Evolutionary conservation across 345 rosid species (phyloP), one percentile per base, ranked within the genome.

Genomic region (Linum lewisii): DNA sequence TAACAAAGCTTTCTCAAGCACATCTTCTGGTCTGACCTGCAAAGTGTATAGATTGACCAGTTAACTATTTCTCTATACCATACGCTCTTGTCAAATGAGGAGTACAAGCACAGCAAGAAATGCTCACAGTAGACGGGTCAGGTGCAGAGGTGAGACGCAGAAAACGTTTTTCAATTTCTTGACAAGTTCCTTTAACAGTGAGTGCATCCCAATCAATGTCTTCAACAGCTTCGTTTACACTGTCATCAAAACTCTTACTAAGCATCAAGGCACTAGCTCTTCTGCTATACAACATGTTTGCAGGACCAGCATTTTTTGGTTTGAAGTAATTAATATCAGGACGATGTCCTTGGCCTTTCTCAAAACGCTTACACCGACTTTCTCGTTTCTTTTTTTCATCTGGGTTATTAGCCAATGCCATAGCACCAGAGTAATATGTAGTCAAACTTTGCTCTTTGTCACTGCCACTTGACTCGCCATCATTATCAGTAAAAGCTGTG

Each of bases 141-240:
- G 97, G 99, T 44, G 96, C 97, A 68, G 96, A 94, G 72, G 99
- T 94, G 61, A 94, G 97, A 32, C 97, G 99, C 78, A 94, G 72
- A 81, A 87, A 94, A 54, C 88, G 96, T 76, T 90, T 94, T 78
- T 87, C 99, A 60, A 94, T 84, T 72, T 90, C 96, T 66, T 87
- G 96, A 76, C 97, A 80, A 59, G 96, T 85, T 65, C 99, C 99
- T 73, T 81, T 87, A 56, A 94, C 92, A 66, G 97, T 94, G 16
- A 87, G 74, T 44, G 99, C 86, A 80, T 94, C 95, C 97, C 99
- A 94, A 58, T 90, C 97, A 64, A 94, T 87, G 78, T 94, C 99
- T 82, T 94, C 99, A 67, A 94, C 99, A 57, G 99, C 95, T 68
- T 79, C 75, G 79, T 80, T 79, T 75, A 81, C 88, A 74, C 81